Conservation (phyloP, 805 yeast genomes). For the Barnettozyma sp. region DNA sequence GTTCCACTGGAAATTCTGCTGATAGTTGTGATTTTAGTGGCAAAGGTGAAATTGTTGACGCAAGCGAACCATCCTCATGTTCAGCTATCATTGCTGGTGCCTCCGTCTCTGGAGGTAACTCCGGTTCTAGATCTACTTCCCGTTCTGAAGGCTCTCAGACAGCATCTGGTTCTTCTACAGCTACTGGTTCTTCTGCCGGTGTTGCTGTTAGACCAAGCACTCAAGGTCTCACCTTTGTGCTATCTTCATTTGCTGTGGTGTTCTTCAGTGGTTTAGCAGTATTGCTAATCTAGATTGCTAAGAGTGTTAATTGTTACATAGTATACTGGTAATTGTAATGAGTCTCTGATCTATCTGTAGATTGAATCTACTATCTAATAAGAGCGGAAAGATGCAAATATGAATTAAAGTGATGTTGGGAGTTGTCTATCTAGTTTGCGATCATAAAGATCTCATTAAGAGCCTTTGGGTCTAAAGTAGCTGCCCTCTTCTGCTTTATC, state of each 20-base stretch:
- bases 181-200: slow-evolving; percentile 5
- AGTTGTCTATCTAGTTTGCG: slow-evolving; percentile 30
- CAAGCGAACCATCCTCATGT: slow-evolving; percentile 43
- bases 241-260: slow-evolving; percentile 28
- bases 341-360: too few relatives aligned
- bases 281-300: slow-evolving; percentile 23
- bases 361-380: too few relatives aligned
- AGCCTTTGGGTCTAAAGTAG: slow-evolving; percentile 83
- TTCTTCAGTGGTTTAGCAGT: slow-evolving; percentile 40
- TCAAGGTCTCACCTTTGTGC: slow-evolving; percentile 1
- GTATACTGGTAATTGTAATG: too few relatives aligned
- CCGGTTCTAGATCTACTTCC: slow-evolving; percentile 22
- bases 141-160: slow-evolving; percentile 7
- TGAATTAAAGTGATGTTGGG: neutral
- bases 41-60: slow-evolving; percentile 47
- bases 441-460: slow-evolving; percentile 92
- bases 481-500: slow-evolving; percentile 86
- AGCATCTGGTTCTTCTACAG: slow-evolving; percentile 7
- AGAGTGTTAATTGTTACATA: neutral
- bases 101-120: slow-evolving; percentile 20
- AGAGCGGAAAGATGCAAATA: slow-evolving; percentile 1
- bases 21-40: slow-evolving; percentile 70
- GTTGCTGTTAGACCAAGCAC: slow-evolving; percentile 3
- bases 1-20: slow-evolving; percentile 34
- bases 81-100: slow-evolving; percentile 34